phyloP scores from a whole-genome alignment of 495 filamentous ascomycete genomes.

The Cercophora newfieldiana region DNA sequence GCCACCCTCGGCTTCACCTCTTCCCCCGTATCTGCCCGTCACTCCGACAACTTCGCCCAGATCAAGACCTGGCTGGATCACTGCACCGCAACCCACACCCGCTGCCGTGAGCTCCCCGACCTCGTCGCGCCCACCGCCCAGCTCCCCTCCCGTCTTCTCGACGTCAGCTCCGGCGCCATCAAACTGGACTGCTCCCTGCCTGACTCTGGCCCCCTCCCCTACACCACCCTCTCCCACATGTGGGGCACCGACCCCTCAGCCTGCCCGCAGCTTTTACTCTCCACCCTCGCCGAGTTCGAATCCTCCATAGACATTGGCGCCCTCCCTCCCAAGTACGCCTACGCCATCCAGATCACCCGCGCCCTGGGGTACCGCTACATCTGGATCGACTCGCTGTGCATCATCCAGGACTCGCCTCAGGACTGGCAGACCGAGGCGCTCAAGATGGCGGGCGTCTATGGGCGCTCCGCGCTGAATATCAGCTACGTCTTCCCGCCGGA shows the following conservation, averaged over 20 bases:
- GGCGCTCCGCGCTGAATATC: conserved; percentile 9
- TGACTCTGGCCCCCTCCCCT: neutral
- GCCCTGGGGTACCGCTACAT: conserved; percentile 16
- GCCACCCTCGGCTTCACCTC: neutral
- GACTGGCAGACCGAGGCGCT: conserved; percentile 17
- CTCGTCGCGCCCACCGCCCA: neutral
- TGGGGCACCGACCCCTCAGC: conserved; percentile 1
- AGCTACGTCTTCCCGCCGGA: conserved; percentile 10
- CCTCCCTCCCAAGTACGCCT: conserved; percentile 7
- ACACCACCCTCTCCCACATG: conserved; percentile 49
- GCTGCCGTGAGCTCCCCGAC: conserved; percentile 1
- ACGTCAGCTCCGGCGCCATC: neutral
- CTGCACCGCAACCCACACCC: neutral
- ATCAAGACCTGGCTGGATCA: conserved; percentile 4
- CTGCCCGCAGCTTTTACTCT: neutral
- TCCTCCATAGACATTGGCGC: neutral
- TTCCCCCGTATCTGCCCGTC: neutral
- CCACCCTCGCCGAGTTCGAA: neutral
- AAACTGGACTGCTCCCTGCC: neutral
- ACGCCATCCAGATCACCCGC: conserved; percentile 14
- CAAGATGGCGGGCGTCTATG: conserved; percentile 17
- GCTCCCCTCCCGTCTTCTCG: conserved; percentile 11
- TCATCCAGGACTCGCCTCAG: conserved; percentile 13
- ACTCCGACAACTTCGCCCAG: neutral
- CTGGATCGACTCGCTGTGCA: conserved; percentile 16